Evolutionary conservation across 345 rosid genomes (phyloP), one percentile per base, ranked within the genome.

Genomic region (Hibiscus mutabilis): DNA sequence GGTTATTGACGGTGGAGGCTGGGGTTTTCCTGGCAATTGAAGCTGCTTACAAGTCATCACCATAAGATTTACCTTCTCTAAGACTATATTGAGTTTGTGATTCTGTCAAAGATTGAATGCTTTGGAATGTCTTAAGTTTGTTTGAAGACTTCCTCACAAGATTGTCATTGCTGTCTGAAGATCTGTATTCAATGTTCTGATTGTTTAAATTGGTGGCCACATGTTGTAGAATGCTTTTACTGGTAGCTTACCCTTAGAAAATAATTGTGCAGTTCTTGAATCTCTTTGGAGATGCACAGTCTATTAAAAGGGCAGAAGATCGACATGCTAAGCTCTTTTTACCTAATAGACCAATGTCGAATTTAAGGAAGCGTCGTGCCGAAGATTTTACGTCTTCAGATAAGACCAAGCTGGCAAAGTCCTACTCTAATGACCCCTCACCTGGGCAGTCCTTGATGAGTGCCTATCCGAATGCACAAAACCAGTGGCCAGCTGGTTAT

Each of bases 401-500:
- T 73, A 89, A 82, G 78, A 74, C 91, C 18, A 96, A 96, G 84
- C 53, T 88, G 79, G 87, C 92, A n/a, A 92, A 83, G 79, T 82
- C 91, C 4, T 87, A 82, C 66, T 72, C 80, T 44, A 84, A 88
- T 69, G 86, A 78, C 24, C 78, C 90, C 62, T 75, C 88, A 51
- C 77, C 88, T 33, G 88, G 86, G 18, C 91, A 87, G 72, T 79
- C 91, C 61, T 71, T 82, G 77, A 82, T 88, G 78, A 88, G 87
- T 83, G 83, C 87, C 46, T 94, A 94, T 80, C 91, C 96, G 52
- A 87, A 73, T 73, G 75, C 88, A 13, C 98, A 86, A 70, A 79
- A 86, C 74, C 97, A 88, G 59, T 96, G 97, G 98, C 62, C 93
- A 15, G 88, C 94, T 78, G 85, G 89, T 69, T 92, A 91, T 73